Percentiles rank a stretch among this genome's conserved stretches.
These are phyloP conservation scores for Amesomyces nigricolor DNA, from an alignment of 2,329 filamentous ascomycete genomes.

Conservation along the genomic window DNA sequence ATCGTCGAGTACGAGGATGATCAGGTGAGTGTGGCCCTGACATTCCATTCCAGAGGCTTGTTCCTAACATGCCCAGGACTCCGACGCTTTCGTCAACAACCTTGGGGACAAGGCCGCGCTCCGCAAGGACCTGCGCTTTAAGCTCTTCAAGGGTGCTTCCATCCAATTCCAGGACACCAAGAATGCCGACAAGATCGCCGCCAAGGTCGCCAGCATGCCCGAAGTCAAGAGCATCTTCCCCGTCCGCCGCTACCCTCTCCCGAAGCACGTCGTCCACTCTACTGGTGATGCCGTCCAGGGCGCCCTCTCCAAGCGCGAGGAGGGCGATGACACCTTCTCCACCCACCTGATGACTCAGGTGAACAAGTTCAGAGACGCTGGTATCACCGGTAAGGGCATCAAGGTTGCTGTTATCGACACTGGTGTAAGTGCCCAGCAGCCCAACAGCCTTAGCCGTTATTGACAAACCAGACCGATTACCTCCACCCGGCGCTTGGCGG, in stretches of 20 bases:
- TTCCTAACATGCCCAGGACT: slow-evolving; percentile 33
- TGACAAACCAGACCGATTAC: slow-evolving; percentile 49
- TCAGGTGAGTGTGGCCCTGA: slow-evolving; percentile 35
- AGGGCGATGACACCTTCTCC: slow-evolving; percentile 37
- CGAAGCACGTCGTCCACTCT: slow-evolving; percentile 42
- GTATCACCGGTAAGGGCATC: slow-evolving; percentile 46
- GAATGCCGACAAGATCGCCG: slow-evolving; percentile 39
- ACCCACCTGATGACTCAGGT: slow-evolving; percentile 54
- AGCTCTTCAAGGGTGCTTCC: slow-evolving; percentile 50
- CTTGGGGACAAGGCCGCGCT: slow-evolving; percentile 38
- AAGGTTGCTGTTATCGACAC: slow-evolving; percentile 51
- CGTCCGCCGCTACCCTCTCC: slow-evolving; percentile 41
- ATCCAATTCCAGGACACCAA: slow-evolving; percentile 45
- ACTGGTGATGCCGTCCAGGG: slow-evolving; percentile 32
- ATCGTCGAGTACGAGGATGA: slow-evolving; percentile 50
- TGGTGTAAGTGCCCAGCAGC: slow-evolving; percentile 38
- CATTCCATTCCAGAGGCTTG: neutral
- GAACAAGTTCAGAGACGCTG: slow-evolving; percentile 45
- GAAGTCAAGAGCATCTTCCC: slow-evolving; percentile 47
- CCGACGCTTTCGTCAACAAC: slow-evolving; percentile 35
- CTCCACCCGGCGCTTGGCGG: slow-evolving; percentile 58
- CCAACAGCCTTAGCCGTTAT: neutral
- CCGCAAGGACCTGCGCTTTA: slow-evolving; percentile 45
- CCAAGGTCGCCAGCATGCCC: slow-evolving; percentile 37
- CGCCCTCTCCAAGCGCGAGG: slow-evolving; percentile 31